Evolutionary conservation across 768 basidiomycete species (phyloP), one percentile per base, ranked within the genome.

Genomic region (Amanita jacksonii): DNA sequence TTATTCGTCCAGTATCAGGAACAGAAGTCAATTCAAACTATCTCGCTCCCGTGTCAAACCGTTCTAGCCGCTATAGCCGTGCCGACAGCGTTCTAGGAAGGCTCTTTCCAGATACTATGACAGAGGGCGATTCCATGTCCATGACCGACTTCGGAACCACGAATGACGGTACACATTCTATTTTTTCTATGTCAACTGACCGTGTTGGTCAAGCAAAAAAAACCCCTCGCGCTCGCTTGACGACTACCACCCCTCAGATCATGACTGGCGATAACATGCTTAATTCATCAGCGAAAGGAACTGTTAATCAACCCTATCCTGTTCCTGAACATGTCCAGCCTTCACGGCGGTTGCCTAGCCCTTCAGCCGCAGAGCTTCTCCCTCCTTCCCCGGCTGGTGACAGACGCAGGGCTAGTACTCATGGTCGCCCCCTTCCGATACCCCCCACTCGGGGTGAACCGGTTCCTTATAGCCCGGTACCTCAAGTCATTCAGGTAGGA

Each of bases 81-180:
- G 37, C 3, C 25, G 59, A 60, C 33, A 60, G 57, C 38, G 50
- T 60, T 10, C 43, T 58, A 15, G 59, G 53, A 18, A 54, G 57
- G 25, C 46, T 60, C 28, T 60, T 60, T 27, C 59, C 57, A 6
- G 50, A 54, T 5, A 57, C 41, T 22, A 32, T 32, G 36, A 45
- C 36, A 22, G 44, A 45, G 38, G 44, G 44, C 35, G 44, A 45
- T 27, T 45, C 44, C 4, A 45, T 45, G 33, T 34, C 31, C 43
- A 22, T 44, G 25, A 54, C 55, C 7, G 52, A 54, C 47, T 47
- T 47, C 18, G 48, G 42, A 2, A 49, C 46, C 41, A 49, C 25
- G 6, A 55, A 49, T 32, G 57, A 58, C 38, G 54, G 52, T 42
- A 52, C 50, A 10, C 51, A 50, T 15, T 55, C 56, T 25, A 33